Evolutionary conservation across 768 basidiomycete species (phyloP), one percentile per base, ranked within the genome.

Genomic region (Pseudohyphozyma bogoriensis): DNA sequence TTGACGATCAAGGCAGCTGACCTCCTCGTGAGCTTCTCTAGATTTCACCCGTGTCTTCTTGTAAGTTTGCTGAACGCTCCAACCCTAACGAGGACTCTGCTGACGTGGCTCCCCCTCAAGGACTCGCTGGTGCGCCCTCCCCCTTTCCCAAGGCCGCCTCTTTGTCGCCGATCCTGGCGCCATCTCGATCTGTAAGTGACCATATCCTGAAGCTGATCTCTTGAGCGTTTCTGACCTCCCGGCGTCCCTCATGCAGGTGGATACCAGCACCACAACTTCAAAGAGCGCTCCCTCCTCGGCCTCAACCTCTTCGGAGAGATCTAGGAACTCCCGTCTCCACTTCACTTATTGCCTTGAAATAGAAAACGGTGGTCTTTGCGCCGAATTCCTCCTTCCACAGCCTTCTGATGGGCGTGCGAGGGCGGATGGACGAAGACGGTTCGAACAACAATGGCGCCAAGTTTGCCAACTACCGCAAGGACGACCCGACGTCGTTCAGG

Each of bases 391-490:
- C n/a, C n/a, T n/a, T n/a, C n/a, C n/a, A n/a, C n/a, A n/a, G n/a
- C n/a, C n/a, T n/a, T n/a, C n/a, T n/a, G n/a, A n/a, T n/a, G n/a
- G n/a, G n/a, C n/a, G n/a, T n/a, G n/a, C n/a, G n/a, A n/a, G n/a
- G n/a, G n/a, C n/a, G n/a, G n/a, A n/a, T n/a, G n/a, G n/a, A n/a
- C n/a, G n/a, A n/a, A n/a, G n/a, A n/a, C n/a, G n/a, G n/a, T n/a
- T n/a, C n/a, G n/a, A n/a, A n/a, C n/a, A n/a, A n/a, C n/a, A n/a
- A n/a, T n/a, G n/a, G n/a, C n/a, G n/a, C n/a, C n/a, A 99, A 97
- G 78, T 97, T 97, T 71, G 95, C 95, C 51, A 92, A 96, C 72
- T 99, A 97, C 72, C 79, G 92, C 69, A 97, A 97, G 77, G 95
- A 97, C 75, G 95, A 97, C 72, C 87, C 95, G 13, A 81, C 84